Percentiles rank a stretch among this genome's conserved stretches.
Conservation (phyloP, 75 land plant genomes). For the Larix kaempferi region DNA sequence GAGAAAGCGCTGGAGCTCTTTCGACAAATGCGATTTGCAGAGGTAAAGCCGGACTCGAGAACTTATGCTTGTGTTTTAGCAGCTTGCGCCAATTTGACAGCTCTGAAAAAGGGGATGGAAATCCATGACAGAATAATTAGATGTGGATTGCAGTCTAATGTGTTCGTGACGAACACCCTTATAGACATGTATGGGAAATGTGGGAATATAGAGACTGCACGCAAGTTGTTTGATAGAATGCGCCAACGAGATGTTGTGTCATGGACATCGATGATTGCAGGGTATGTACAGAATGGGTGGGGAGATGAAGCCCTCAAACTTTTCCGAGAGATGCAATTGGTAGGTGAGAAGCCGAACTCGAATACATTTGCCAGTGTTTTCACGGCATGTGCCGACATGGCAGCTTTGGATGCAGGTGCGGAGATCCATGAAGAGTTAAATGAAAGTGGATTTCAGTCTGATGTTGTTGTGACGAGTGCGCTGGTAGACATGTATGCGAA, state of each 20-base stretch:
- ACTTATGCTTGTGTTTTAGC: conserved; percentile 30
- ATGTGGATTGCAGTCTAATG: conserved; percentile 31
- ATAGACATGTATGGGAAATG: conserved; percentile 67
- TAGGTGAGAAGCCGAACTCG: conserved; percentile 20
- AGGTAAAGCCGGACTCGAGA: conserved; percentile 30
- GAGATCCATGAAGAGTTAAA: too few species aligned
- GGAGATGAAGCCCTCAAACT: conserved; percentile 31
- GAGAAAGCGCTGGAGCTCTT: conserved; percentile 27
- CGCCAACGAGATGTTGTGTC: conserved; percentile 45
- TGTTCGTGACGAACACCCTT: conserved; percentile 40
- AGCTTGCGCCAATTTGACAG: conserved; percentile 7
- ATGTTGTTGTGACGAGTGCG: too few species aligned
- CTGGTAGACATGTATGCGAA: too few species aligned
- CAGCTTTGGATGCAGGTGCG: too few species aligned
- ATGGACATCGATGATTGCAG: conserved; percentile 69
- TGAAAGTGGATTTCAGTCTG: too few species aligned
- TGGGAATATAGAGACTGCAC: conserved; percentile 31
- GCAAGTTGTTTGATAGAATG: conserved; percentile 36
- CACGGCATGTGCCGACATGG: conserved; percentile 5
- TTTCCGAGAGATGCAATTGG: conserved; percentile 32
- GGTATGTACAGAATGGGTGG: conserved; percentile 43
- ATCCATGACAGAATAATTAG: conserved; percentile 46
- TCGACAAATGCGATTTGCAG: conserved; percentile 17
- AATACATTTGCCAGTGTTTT: conserved; percentile 12
- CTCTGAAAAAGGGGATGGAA: conserved; percentile 24